Evolutionary conservation across 176 grass and related monocot genomes (phyloP), one percentile per base, ranked within the genome.

Genomic region (Neostapfia colusana): DNA sequence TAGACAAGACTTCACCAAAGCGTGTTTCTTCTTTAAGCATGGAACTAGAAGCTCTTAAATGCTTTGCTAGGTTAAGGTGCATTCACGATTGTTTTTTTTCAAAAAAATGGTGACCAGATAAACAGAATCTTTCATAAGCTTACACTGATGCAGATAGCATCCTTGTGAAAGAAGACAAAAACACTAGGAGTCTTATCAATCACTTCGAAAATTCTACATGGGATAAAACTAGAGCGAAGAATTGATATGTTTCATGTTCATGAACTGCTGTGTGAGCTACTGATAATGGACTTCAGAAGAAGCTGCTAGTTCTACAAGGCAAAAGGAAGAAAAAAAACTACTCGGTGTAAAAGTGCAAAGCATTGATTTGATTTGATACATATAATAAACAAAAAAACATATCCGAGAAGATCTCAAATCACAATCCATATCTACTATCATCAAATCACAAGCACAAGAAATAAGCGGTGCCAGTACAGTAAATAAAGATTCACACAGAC

Each of bases 371-470:
- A 64, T 48, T 73, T 72, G 69, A 64, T 48, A 6, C 37, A 85
- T 79, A 88, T 79, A 82, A 65, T 84, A 80, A 80, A 4, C 39
- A 83, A 69, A 60, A 3, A 80, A 80, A 80, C 31, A 56, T 79
- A 88, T 88, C 63, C 37, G 3, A 21, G 75, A 75, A 64, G 63
- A 88, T 65, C 20, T 74, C 51, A 74, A 73, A 78, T 74, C 13
- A 67, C 80, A 58, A 63, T 8, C 59, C 72, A 63, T 69, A 79
- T 46, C 38, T 20, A 62, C 37, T 35, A 65, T 70, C 81, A 81
- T 76, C 76, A 88, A 80, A 88, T 88, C 82, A 80, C 28, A 71
- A 65, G 86, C 46, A 84, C 76, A 71, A 88, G 77, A 88, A 76
- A 88, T 84, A 59, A 43, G 71, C 86, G 84, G 65, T 84, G 77